These are phyloP conservation scores for Pulveroboletus ravenelii DNA, from an alignment of 768 basidiomycete genomes.

Conservation along the genomic window DNA sequence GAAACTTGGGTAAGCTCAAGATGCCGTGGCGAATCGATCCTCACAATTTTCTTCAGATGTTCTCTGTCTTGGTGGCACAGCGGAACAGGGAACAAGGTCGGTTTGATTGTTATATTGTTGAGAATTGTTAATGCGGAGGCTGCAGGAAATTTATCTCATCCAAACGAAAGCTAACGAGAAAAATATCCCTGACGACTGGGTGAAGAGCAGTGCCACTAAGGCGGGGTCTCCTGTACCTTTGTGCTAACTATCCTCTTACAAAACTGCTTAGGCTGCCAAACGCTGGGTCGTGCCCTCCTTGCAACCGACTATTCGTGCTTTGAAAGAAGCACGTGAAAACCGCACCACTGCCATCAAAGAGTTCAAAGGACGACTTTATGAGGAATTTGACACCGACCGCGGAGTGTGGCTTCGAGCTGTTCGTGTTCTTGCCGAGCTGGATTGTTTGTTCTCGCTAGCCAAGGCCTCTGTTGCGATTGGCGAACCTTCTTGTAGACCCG, in stretches of 20 bases:
- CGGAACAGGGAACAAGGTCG: constrained; percentile 74
- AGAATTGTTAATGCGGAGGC: constrained; percentile 1
- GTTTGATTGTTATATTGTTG: neutral
- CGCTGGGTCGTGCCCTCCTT: constrained; percentile 79
- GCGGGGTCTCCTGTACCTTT: constrained; percentile 33
- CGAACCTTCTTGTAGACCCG: constrained; percentile 90
- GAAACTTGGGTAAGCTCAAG: constrained; percentile 51
- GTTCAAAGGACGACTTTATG: constrained; percentile 76
- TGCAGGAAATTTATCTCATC: constrained; percentile 85
- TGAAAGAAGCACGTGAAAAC: constrained; percentile 94
- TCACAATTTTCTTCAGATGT: constrained; percentile 36
- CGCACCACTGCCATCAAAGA: constrained; percentile 73
- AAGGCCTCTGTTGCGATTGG: constrained; percentile 87
- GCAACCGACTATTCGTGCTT: constrained; percentile 61
- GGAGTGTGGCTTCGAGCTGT: constrained; percentile 78
- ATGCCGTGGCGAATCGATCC: constrained; percentile 5
- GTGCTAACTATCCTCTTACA: neutral
- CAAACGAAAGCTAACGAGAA: constrained; percentile 60
- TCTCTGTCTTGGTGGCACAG: constrained; percentile 70
- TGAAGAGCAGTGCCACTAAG: constrained; percentile 75
- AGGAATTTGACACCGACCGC: constrained; percentile 79
- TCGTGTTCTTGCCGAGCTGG: constrained; percentile 88
- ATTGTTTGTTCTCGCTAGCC: constrained; percentile 89
- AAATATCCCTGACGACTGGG: constrained; percentile 80
- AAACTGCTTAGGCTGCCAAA: constrained; percentile 48